These are phyloP conservation scores for Sphaceloma murrayae DNA, from an alignment of 2,329 filamentous ascomycete species.

Conservation along the genomic window DNA sequence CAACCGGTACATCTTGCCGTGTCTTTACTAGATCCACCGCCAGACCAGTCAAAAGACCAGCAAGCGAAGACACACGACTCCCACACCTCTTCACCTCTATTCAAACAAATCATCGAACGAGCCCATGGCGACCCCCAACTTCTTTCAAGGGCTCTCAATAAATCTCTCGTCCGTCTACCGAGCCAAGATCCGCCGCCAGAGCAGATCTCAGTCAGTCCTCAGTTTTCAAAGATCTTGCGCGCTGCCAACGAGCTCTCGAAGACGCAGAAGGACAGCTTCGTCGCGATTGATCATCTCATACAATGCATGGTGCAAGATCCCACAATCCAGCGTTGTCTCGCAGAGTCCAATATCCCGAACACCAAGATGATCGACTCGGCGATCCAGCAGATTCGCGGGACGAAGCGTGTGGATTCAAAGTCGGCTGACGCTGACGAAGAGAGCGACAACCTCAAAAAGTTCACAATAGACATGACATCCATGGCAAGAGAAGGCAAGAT, in stretches of 20 bases:
- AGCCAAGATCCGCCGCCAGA: constrained; percentile 94
- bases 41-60: constrained; percentile 68
- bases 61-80: constrained; percentile 57
- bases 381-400: constrained; percentile 85
- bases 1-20: constrained; percentile 83
- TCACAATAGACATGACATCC: constrained; percentile 96
- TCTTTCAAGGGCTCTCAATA: constrained; percentile 84
- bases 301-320: constrained; percentile 71
- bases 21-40: constrained; percentile 64
- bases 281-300: constrained; percentile 92
- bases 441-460: constrained; percentile 93
- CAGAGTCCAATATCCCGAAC: constrained; percentile 85
- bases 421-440: constrained; percentile 88
- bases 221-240: constrained; percentile 72
- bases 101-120: constrained; percentile 87
- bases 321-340: constrained; percentile 61
- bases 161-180: constrained; percentile 77
- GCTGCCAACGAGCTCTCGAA: constrained; percentile 84
- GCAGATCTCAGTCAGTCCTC: constrained; percentile 69
- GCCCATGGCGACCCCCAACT: constrained; percentile 87
- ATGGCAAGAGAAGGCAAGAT: constrained; percentile 97
- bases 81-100: constrained; percentile 62
- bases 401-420: constrained; percentile 87
- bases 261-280: constrained; percentile 92
- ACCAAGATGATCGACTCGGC: constrained; percentile 81